Conservation (phyloP, 2,329 filamentous ascomycete species). For the Aspergillus chevalieri region DNA sequence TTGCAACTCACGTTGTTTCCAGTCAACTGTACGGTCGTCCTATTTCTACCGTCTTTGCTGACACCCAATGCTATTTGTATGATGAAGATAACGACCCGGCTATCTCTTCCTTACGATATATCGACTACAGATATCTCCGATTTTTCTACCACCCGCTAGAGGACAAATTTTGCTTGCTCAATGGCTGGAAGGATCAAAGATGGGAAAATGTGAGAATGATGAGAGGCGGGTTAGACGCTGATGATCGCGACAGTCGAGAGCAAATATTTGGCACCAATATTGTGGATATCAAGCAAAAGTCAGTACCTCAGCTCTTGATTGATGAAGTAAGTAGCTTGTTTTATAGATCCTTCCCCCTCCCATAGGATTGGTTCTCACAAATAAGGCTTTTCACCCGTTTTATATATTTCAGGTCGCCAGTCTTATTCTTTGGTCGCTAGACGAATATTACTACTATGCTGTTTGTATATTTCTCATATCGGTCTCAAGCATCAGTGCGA, state of each 20-base stretch:
- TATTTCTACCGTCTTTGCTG: slow-evolving; percentile 55
- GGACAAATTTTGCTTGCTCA: slow-evolving; percentile 81
- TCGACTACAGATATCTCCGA: slow-evolving; percentile 91
- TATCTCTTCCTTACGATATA: slow-evolving; percentile 64
- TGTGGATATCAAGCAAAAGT: slow-evolving; percentile 91
- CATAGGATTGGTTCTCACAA: slow-evolving; percentile 4
- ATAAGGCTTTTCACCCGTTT: slow-evolving; percentile 84
- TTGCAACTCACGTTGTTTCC: slow-evolving; percentile 66
- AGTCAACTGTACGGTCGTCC: slow-evolving; percentile 54
- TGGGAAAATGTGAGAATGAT: slow-evolving; percentile 76
- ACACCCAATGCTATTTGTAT: slow-evolving; percentile 49
- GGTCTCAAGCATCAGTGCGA: slow-evolving; percentile 81
- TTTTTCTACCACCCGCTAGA: slow-evolving; percentile 85
- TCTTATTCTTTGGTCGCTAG: slow-evolving; percentile 86
- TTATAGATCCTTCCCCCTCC: background rate
- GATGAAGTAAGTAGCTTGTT: slow-evolving; percentile 61
- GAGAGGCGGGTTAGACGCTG: slow-evolving; percentile 74
- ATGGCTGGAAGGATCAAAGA: slow-evolving; percentile 86
- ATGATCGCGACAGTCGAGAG: slow-evolving; percentile 77
- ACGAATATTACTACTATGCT: slow-evolving; percentile 97
- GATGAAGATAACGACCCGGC: slow-evolving; percentile 70
- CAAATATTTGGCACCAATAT: slow-evolving; percentile 83
- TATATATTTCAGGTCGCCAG: slow-evolving; percentile 98
- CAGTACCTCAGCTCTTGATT: slow-evolving; percentile 70
- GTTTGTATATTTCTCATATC: slow-evolving; percentile 93